Evolutionary conservation across 169 alveolate species (phyloP), one percentile per base, ranked within the genome.

Genomic region (Plasmodium adleri): DNA sequence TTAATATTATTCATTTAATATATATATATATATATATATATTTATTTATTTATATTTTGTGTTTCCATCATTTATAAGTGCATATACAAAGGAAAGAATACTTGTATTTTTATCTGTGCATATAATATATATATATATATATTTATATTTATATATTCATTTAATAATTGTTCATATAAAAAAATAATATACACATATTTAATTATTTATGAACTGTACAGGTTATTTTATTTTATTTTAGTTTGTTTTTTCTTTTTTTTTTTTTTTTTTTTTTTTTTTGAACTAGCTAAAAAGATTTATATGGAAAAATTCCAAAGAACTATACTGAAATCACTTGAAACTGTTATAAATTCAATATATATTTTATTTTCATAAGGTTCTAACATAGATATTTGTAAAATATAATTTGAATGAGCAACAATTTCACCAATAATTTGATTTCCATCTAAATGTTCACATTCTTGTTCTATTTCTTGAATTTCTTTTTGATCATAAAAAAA

Each of bases 361-460:
- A 50, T 32, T 52, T 43, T 60, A 78, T 17, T 20, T 58, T 78
- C 78, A 67, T 45, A 56, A 59, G 89, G 66, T 47, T 78, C 78
- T 52, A 78, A 78, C 63, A 78, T 67, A 71, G 58, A 78, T 26
- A 78, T 64, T 70, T 78, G 89, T 13, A 78, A 64, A 43, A 78
- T 78, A 26, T 32, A 49, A 78, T 78, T 78, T 47, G 89, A 78
- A 66, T 78, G 89, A 12, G 89, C 72, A 64, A 78, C 71, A 49
- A 78, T 78, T 78, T 78, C 89, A 49, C 89, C 89, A 78, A 66
- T 66, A 64, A 78, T 66, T 64, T 78, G 62, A 70, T 78, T 78
- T 45, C 89, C 89, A 54, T 70, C 26, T 70, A 78, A 26, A 20
- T 78, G 20, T 43, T 78, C 39, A 28, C 76, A 64, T 39, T 43